phyloP scores from a whole-genome alignment of 148 eudicot species.

The Nepenthes gracilis region DNA sequence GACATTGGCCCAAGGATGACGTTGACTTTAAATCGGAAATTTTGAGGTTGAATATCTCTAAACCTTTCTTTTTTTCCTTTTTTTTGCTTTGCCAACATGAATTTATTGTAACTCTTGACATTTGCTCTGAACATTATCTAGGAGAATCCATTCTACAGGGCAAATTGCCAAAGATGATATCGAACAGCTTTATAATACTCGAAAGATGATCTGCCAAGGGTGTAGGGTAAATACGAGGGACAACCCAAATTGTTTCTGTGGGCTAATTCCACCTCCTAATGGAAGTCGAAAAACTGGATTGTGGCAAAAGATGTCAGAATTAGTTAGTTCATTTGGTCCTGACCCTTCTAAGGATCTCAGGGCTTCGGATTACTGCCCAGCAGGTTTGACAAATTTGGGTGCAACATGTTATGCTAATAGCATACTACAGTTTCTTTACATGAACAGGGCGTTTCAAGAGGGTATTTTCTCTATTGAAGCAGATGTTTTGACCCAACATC shows the following conservation, averaged over 20 bases:
- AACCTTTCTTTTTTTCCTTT: neutral
- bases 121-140: constrained; percentile 11
- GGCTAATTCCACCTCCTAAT: constrained; percentile 62
- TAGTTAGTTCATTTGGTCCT: constrained; percentile 53
- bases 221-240: constrained; percentile 90
- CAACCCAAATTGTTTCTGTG: constrained; percentile 94
- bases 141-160: constrained; percentile 59
- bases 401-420: constrained; percentile 99
- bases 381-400: constrained; percentile 92
- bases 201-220: constrained; percentile 77
- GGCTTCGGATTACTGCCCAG: constrained; percentile 45
- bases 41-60: constrained; percentile 30
- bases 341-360: constrained; percentile 77
- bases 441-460: constrained; percentile 75
- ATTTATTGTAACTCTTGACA: neutral
- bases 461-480: constrained; percentile 83
- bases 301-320: constrained; percentile 87
- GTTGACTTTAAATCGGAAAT: constrained; percentile 38
- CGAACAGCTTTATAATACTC: constrained; percentile 65
- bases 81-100: neutral
- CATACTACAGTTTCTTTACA: constrained; percentile 85
- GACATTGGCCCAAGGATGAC: constrained; percentile 58
- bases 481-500: constrained; percentile 62
- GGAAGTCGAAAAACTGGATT: constrained; percentile 86
- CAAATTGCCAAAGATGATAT: constrained; percentile 55